Evolutionary conservation across 1,139 yeast species (phyloP).

Genomic region (Meyerozyma sp.): DNA sequence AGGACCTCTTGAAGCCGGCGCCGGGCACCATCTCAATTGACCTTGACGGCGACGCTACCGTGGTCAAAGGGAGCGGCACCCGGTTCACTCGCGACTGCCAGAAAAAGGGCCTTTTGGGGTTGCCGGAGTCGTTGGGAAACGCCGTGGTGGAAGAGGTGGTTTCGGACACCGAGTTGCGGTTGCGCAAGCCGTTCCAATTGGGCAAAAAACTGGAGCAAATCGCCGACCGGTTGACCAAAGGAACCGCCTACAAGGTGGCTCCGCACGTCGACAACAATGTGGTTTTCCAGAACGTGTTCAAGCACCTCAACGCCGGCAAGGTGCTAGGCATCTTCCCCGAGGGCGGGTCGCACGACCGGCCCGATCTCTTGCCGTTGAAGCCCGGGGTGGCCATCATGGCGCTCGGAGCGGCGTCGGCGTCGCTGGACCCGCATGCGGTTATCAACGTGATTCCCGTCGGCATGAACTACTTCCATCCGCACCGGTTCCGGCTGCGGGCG

Average conservation of each 20-base stretch:
- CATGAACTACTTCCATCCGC: slow-evolving; percentile 43
- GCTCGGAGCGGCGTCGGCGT: slow-evolving; percentile 43
- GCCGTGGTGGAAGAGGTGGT: slow-evolving; percentile 48
- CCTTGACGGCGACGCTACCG: slow-evolving; percentile 25
- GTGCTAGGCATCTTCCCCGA: slow-evolving; percentile 70
- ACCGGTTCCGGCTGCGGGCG: slow-evolving; percentile 42
- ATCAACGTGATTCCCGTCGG: slow-evolving; percentile 43
- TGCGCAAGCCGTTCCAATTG: slow-evolving; percentile 44
- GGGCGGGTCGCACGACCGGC: slow-evolving; percentile 41
- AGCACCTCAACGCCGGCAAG: slow-evolving; percentile 51
- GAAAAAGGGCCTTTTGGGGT: slow-evolving; percentile 55
- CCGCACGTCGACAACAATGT: slow-evolving; percentile 57
- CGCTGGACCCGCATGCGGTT: slow-evolving; percentile 59
- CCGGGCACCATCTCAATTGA: slow-evolving; percentile 43
- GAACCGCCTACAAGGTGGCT: slow-evolving; percentile 52
- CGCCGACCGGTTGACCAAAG: slow-evolving; percentile 34
- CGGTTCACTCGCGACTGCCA: slow-evolving; percentile 40
- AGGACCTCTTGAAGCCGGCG: slow-evolving; percentile 49
- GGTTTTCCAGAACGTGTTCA: slow-evolving; percentile 60
- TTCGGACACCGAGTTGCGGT: slow-evolving; percentile 46
- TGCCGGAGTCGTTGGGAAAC: slow-evolving; percentile 56
- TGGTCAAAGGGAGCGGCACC: slow-evolving; percentile 45
- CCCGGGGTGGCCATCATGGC: slow-evolving; percentile 51
- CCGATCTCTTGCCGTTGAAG: slow-evolving; percentile 37
- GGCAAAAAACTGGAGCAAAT: slow-evolving; percentile 21